Base-by-base conservation (phyloP, 148 eudicot genomes). In the Pharnaceum exiguum region DNA sequence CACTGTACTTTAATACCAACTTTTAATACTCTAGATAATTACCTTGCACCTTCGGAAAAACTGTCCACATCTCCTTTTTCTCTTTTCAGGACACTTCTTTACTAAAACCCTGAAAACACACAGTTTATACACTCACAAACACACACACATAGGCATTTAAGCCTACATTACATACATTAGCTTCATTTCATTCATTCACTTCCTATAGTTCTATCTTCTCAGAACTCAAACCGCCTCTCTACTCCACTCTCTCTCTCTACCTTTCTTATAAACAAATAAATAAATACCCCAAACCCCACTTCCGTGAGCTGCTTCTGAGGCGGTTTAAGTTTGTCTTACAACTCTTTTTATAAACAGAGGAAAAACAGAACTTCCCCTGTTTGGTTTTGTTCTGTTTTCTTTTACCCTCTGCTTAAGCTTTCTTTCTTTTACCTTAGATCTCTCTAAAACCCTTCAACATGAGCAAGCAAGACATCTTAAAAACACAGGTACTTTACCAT, bases 401-500 rank as follows among this genome's bases (percentile, higher is more conserved):
- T 28, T 26, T 7, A 13, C 9, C 37, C 55, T 51, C 55, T 51
- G 55, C 31, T 21, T 49, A 15, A 5, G 19, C 35, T 28, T 21
- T 49, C 29, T 52, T 16, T 11, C 46, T 42, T n/a, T 22, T n/a
- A 4, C 2, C 30, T 51, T 27, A 35, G 57, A 66, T 66, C 70
- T 68, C 25, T 37, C 23, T 60, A 39, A 26, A 31, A 16, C 4
- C 33, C 8, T 0, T 17, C 37, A 60, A 23, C 25, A 70, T 70
- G 74, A 63, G 27, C 43, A 70, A 70, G 47, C 74, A 70, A 19
- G 74, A 70, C 31, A 5, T 49, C 35, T 46, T 70, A 10, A 70
- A 63, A 39, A 33, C 74, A 3, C 74, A 70, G 74, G 74, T 70
- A 39, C 4, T 29, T 5, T 13, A 5, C 2, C 3, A 1, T 13